A percentile compares a stretch with the other conserved stretches of the same genome.
Conservation (phyloP, 1,284 basidiomycete species). For the Rhizoctonia solani region DNA sequence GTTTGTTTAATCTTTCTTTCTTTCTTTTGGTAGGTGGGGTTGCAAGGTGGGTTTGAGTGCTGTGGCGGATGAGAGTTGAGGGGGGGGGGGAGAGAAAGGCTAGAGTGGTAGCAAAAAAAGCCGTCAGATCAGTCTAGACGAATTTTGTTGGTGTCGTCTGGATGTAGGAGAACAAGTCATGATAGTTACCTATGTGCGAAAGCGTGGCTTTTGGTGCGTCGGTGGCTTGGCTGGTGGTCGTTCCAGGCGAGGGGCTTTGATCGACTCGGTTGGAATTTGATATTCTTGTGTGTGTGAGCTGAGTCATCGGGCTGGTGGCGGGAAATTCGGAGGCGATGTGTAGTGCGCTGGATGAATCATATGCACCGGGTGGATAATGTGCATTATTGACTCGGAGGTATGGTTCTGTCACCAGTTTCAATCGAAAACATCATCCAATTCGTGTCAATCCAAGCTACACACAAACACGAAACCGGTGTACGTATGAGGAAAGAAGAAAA, state of each 20-base stretch:
- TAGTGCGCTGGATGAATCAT: no score
- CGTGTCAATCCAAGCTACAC: no score
- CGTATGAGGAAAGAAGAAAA: no score
- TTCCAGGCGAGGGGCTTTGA: constrained; percentile 21
- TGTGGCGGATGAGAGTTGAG: not conserved
- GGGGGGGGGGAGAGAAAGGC: not conserved
- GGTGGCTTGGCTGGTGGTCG: constrained; percentile 33
- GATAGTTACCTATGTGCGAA: constrained; percentile 23
- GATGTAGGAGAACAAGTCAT: constrained; percentile 7
- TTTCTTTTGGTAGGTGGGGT: no score
- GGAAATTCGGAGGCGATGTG: not conserved
- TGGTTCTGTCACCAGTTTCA: no score
- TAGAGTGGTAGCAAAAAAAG: not conserved
- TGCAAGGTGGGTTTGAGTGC: constrained; percentile 1
- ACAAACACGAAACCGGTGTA: no score
- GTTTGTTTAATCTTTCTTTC: not conserved
- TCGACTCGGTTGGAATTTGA: not conserved
- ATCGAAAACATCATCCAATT: no score
- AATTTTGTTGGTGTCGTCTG: constrained; percentile 1
- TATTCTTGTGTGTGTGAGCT: not conserved
- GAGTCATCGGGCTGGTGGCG: not conserved
- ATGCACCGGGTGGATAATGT: no score
- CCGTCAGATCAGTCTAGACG: no score
- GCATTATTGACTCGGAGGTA: not conserved
- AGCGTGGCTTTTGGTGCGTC: not conserved